phyloP scores from a whole-genome alignment of 148 eudicot species.

The Mesembryanthemum crystallinum region DNA sequence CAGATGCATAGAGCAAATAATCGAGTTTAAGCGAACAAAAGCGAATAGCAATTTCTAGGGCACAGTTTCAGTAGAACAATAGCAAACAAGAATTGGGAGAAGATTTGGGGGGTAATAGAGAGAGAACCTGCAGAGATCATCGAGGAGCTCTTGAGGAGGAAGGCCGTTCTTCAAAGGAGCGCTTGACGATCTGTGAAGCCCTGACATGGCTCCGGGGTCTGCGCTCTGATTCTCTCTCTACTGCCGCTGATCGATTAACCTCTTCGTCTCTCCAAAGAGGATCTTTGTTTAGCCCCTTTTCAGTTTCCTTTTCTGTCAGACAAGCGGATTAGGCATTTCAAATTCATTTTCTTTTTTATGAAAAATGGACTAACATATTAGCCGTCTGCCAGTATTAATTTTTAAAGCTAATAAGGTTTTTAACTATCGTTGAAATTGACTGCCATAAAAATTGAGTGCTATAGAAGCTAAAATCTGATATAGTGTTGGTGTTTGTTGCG shows the following conservation, averaged over 20 bases:
- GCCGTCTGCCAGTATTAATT: no score
- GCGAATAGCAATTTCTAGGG: not conserved
- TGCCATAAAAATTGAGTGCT: no score
- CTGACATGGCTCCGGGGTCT: slow-evolving; percentile 39
- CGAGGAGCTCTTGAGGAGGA: slow-evolving; percentile 97
- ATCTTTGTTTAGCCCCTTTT: no score
- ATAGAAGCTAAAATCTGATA: no score
- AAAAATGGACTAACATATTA: no score
- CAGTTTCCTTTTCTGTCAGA: no score
- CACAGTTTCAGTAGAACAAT: not conserved
- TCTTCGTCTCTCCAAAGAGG: not conserved
- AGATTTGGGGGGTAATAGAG: not conserved
- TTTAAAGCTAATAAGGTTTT: no score
- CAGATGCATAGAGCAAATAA: not conserved
- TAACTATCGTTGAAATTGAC: no score
- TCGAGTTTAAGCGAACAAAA: not conserved
- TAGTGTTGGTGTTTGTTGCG: no score
- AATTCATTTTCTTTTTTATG: no score
- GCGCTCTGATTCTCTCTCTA: not conserved
- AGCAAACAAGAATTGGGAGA: not conserved
- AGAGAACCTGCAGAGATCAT: slow-evolving; percentile 94
- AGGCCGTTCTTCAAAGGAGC: slow-evolving; percentile 62
- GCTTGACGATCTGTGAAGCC: slow-evolving; percentile 71
- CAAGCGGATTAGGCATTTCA: no score
- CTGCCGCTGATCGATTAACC: not conserved